phyloP scores from a whole-genome alignment of 257 asterid species.

The Vinca minor region DNA sequence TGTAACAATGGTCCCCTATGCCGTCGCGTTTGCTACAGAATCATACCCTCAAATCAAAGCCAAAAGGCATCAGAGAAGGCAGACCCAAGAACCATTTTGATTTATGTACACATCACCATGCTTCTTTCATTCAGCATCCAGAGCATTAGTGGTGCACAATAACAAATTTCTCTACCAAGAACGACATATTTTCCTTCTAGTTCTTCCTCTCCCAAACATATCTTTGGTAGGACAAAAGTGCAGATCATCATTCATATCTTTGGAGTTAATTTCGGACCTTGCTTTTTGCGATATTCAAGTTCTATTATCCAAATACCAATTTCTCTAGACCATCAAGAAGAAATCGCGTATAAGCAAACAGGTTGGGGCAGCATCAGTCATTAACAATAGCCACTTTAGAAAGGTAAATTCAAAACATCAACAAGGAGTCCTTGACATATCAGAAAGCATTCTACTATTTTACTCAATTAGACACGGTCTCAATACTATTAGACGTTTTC shows the following conservation, averaged over 20 bases:
- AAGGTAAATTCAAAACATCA: neutral
- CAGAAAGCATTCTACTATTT: neutral
- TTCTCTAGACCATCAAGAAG: neutral
- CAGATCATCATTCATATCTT: neutral
- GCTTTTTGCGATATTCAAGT: neutral
- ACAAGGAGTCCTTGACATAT: neutral
- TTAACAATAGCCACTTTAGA: neutral
- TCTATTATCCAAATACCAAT: neutral
- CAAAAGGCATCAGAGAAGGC: too few species aligned
- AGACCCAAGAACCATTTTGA: too few species aligned
- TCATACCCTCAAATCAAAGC: too few species aligned
- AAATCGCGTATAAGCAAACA: neutral
- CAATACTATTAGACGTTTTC: too few species aligned
- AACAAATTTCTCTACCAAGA: neutral
- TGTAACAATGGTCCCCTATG: too few species aligned
- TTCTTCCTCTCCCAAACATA: neutral
- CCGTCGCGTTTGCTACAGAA: too few species aligned
- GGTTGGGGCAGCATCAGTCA: neutral
- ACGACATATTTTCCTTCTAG: neutral
- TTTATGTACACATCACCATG: too few species aligned
- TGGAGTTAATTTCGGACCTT: neutral
- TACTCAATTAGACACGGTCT: neutral
- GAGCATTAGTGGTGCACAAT: too few species aligned
- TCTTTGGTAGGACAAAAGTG: neutral
- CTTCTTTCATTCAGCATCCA: too few species aligned